A percentile compares a stretch with the other conserved stretches of the same genome.
These are phyloP conservation scores for Clarireedia paspali DNA, from an alignment of 2,329 filamentous ascomycete genomes.

Conservation along the genomic window DNA sequence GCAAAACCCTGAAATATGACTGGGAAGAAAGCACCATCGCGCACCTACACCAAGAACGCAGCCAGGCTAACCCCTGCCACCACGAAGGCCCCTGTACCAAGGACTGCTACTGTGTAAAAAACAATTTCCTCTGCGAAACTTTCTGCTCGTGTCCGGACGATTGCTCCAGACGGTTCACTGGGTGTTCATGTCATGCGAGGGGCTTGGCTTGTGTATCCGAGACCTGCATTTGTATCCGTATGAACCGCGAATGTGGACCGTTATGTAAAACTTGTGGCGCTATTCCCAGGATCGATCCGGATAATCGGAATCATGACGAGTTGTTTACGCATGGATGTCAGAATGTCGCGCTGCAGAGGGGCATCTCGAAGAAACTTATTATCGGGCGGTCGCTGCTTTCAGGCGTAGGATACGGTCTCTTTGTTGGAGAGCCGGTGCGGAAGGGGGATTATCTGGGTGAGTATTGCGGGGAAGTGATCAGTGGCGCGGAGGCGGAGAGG, in stretches of 20 bases:
- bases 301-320: slow-evolving; percentile 52
- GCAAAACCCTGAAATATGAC: slow-evolving; percentile 17
- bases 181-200: slow-evolving; percentile 53
- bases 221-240: slow-evolving; percentile 62
- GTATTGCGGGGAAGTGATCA: slow-evolving; percentile 70
- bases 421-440: slow-evolving; percentile 39
- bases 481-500: slow-evolving; percentile 23
- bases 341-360: slow-evolving; percentile 66
- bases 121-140: slow-evolving; percentile 62
- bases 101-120: slow-evolving; percentile 55
- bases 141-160: slow-evolving; percentile 58
- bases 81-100: slow-evolving; percentile 58
- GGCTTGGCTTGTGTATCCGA: slow-evolving; percentile 53
- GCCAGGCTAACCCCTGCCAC: slow-evolving; percentile 48
- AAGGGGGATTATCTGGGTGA: slow-evolving; percentile 70
- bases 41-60: slow-evolving; percentile 27
- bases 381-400: slow-evolving; percentile 63
- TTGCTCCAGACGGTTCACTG: slow-evolving; percentile 58
- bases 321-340: slow-evolving; percentile 55
- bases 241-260: slow-evolving; percentile 75
- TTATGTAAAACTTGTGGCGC: slow-evolving; percentile 67
- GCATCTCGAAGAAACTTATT: slow-evolving; percentile 55
- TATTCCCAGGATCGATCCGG: slow-evolving; percentile 57
- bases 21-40: slow-evolving; percentile 21
- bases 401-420: slow-evolving; percentile 67